Base-by-base conservation (phyloP, 768 basidiomycete species). In the Amanita jacksonii region DNA sequence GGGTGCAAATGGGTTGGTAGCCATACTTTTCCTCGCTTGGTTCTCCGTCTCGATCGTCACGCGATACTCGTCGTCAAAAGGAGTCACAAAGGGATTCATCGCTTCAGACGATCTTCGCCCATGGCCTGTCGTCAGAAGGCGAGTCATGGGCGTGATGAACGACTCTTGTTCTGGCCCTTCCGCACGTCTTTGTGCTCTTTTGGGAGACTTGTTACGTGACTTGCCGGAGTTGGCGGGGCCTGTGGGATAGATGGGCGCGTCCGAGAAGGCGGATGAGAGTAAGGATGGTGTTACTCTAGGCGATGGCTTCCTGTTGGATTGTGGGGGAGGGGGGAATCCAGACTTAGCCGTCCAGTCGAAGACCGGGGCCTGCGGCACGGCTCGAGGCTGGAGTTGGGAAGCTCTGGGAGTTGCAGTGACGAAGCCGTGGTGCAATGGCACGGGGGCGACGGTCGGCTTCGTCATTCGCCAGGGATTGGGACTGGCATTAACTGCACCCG, bases 31-130 rank as follows among this genome's bases (percentile, higher is more conserved):
- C 19, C 44, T 37, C 20, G 48, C 30, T 15, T 54, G 46, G 6
- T 45, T 45, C 19, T 30, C 19, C 27, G 43, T 38, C n/a, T 50
- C 51, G 22, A 63, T 52, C 38, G 51, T 55, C 27, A 66, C 58
- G 25, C 53, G 53, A 45, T 74, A 68, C 56, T 84, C 81, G 54
- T 85, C 84, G 58, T 87, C 85, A 59, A 87, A 87, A 6, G 85
- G 85, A 40, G 84, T 85, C 46, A 75, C 72, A 55, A 87, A 87
- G 41, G 85, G 85, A 51, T 70, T 63, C 42, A 65, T 56, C 42
- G 58, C 56, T 35, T 54, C 50, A 28, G 69, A 67, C 39, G 70
- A 62, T 50, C 66, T 58, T 48, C 66, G 63, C 15, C 67, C 64
- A 52, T 70, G 59, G 18, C 62, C 65, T 19, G 65, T 64, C 36